Evolutionary conservation across 805 yeast species (phyloP).

Genomic region (Diddensiella caesifluorescens): DNA sequence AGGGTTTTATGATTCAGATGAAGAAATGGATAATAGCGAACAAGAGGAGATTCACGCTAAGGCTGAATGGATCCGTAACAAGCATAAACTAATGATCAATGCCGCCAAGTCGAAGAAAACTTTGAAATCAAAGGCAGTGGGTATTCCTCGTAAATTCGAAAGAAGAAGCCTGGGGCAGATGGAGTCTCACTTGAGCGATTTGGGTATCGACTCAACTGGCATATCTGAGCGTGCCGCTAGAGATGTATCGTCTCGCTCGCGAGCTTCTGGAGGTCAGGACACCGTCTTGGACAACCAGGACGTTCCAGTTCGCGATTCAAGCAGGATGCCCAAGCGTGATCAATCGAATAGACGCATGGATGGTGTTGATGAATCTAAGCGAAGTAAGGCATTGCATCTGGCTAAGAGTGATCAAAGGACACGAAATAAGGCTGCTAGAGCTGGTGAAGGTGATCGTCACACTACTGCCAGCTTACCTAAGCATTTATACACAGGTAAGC

Average conservation of each 20-base stretch:
- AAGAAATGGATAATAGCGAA: conserved; percentile 55
- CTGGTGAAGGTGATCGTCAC: conserved; percentile 96
- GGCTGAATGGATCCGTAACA: conserved; percentile 93
- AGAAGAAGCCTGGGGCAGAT: conserved; percentile 57
- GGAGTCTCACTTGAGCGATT: conserved; percentile 83
- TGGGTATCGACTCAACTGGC: conserved; percentile 80
- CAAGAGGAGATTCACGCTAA: conserved; percentile 68
- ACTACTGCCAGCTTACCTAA: conserved; percentile 79
- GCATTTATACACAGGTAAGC: conserved; percentile 93
- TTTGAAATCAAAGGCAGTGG: conserved; percentile 69
- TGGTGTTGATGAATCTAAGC: conserved; percentile 80
- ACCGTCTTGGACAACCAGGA: conserved; percentile 49
- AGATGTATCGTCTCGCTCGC: too few species aligned
- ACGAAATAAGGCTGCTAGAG: conserved; percentile 85
- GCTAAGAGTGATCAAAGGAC: conserved; percentile 88
- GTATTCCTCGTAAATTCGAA: conserved; percentile 85
- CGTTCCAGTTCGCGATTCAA: conserved; percentile 31
- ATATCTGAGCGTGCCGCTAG: conserved; percentile 48
- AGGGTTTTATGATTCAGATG: conserved; percentile 94
- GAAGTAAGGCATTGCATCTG: conserved; percentile 81
- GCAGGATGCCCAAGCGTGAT: conserved; percentile 43
- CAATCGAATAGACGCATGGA: conserved; percentile 71
- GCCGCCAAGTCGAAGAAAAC: conserved; percentile 85
- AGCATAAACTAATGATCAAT: conserved; percentile 87
- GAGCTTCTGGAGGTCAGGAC: conserved; percentile 59